A percentile compares a stretch with the other conserved stretches of the same genome.
These are phyloP conservation scores for Abrus pulchellus DNA, from an alignment of 306 rosid species.

Conservation along the genomic window DNA sequence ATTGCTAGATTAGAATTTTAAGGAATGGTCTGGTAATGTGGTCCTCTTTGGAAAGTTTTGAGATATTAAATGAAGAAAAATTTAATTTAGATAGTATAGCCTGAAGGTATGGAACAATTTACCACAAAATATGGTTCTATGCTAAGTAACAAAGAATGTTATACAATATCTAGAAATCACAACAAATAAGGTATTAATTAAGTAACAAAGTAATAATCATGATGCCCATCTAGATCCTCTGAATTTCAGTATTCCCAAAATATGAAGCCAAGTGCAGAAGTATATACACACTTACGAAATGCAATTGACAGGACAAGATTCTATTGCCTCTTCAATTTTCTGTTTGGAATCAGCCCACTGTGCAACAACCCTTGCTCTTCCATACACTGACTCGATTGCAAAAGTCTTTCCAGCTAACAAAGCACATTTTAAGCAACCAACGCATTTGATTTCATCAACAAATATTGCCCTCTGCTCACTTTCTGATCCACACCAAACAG, in stretches of 20 bases:
- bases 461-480: conserved; percentile 83
- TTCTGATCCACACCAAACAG: conserved; percentile 81
- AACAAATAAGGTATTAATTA: neutral
- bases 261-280: neutral
- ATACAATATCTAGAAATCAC: neutral
- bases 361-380: conserved; percentile 93
- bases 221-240: neutral
- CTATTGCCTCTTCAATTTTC: conserved; percentile 78
- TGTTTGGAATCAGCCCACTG: conserved; percentile 94
- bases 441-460: conserved; percentile 89
- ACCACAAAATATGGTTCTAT: conserved; percentile 20
- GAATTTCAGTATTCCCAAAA: conserved; percentile 17
- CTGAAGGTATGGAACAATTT: neutral
- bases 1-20: conserved; percentile 4
- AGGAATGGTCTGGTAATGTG: neutral
- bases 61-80: neutral
- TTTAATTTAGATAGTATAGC: neutral
- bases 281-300: conserved; percentile 74
- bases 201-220: neutral
- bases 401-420: conserved; percentile 84
- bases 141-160: conserved; percentile 11
- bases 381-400: conserved; percentile 91
- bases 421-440: conserved; percentile 97
- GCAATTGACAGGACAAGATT: conserved; percentile 93
- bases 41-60: neutral